Evolutionary conservation across 768 basidiomycete species (phyloP), one percentile per base, ranked within the genome.

Genomic region (Fomitopsis serialis): DNA sequence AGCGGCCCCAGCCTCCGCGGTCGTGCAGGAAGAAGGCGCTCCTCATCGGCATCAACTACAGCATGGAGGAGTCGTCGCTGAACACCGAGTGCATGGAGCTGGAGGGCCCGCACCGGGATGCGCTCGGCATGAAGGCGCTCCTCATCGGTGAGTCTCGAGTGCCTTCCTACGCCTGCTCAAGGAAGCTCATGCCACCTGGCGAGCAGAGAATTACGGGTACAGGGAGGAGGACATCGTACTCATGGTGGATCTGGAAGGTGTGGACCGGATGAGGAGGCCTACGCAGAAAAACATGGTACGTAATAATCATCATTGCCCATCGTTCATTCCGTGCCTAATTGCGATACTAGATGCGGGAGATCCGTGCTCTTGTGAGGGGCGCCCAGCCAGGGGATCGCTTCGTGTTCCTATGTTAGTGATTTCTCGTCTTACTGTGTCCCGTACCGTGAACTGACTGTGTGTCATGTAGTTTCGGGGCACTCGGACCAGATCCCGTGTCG

Each of bases 11-110:
- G 15, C 6, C 19, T 19, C 7, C 13, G 19, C 13, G 45, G 45
- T 27, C 42, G 6, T 27, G 45, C 1, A 24, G 50, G 34, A 57
- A 56, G 52, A 57, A 53, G 51, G 59, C 56, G 5, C 59, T 60
- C 8, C 37, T 60, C 35, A 57, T 60, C 42, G 59, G 56, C 12
- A 60, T 60, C 54, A 54, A 60, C 48, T 60, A 60, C 27, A 24
- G 34, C 27, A 32, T 25, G 2, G 50, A 35, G 13, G 54, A 42
- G 27, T 37, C 22, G 23, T 19, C 44, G 25, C 25, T 15, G 35
- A 40, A 36, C 32, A 35, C 12, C 19, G 22, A n/a, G n/a, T 34
- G 15, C 50, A 7, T 32, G 4, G 22, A 47, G 6, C 45, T 60
- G 9, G 25, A 23, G 15, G 56, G 52, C 13, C 51, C 54, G 15